These are phyloP conservation scores for Pseudogymnoascus destructans DNA, from an alignment of 2,329 filamentous ascomycete species.

Conservation along the genomic window DNA sequence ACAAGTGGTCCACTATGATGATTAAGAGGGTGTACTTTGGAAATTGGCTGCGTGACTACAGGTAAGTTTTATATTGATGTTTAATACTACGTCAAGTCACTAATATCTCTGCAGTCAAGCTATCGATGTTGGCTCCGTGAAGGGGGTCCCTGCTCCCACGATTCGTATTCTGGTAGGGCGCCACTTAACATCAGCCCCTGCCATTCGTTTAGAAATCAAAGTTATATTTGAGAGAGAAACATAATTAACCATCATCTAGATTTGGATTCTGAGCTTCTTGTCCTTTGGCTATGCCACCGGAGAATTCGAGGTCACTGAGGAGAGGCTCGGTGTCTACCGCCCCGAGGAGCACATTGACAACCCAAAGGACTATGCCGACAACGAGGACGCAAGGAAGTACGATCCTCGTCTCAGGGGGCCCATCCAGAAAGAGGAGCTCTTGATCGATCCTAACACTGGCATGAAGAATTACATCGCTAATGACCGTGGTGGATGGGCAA, in stretches of 20 bases:
- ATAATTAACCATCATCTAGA: constrained; percentile 26
- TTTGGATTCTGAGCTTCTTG: constrained; percentile 73
- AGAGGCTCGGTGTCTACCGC: constrained; percentile 67
- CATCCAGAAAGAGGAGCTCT: constrained; percentile 55
- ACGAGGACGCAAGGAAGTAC: constrained; percentile 67
- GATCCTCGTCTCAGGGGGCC: constrained; percentile 74
- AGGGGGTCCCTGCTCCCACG: constrained; percentile 64
- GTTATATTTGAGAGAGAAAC: neutral
- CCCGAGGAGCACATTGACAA: constrained; percentile 67
- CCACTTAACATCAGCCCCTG: neutral
- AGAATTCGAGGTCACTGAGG: constrained; percentile 73
- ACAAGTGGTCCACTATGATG: constrained; percentile 74
- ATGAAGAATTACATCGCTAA: constrained; percentile 99
- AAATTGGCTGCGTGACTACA: constrained; percentile 75
- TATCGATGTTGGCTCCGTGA: constrained; percentile 67
- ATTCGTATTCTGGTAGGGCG: constrained; percentile 53
- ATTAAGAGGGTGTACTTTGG: constrained; percentile 72
- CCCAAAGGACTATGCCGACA: constrained; percentile 76
- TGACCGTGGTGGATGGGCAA: constrained; percentile 75
- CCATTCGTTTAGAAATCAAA: too few species aligned
- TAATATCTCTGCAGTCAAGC: constrained; percentile 44
- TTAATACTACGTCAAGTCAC: neutral
- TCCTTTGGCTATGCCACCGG: constrained; percentile 75
- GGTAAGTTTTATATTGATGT: neutral
- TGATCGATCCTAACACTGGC: constrained; percentile 64